phyloP scores from a whole-genome alignment of 805 yeast genomes.

The Candida jianshihensis region DNA sequence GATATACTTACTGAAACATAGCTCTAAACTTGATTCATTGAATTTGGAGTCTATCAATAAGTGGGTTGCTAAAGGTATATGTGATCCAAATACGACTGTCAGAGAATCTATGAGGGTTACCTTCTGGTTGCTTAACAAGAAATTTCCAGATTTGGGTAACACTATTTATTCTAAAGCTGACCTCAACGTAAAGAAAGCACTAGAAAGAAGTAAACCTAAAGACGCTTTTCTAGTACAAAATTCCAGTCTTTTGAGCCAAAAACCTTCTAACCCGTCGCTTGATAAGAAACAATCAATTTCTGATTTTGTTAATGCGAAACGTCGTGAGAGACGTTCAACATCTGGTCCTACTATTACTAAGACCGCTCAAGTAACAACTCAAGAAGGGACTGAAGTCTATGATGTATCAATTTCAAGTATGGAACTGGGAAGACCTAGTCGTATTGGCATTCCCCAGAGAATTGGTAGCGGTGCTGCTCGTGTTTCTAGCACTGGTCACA shows the following conservation, averaged over 20 bases:
- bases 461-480: slow-evolving; percentile 5
- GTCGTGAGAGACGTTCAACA: slow-evolving; percentile 33
- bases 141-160: slow-evolving; percentile 49
- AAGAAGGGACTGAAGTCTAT: neutral
- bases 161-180: slow-evolving; percentile 16
- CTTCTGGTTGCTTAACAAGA: slow-evolving; percentile 60
- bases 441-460: slow-evolving; percentile 20
- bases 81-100: slow-evolving; percentile 77
- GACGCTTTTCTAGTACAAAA: slow-evolving; percentile 16
- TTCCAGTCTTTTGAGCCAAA: too few species aligned
- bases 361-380: slow-evolving; percentile 4
- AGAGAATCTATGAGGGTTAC: slow-evolving; percentile 68
- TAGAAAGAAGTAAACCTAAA: slow-evolving; percentile 52
- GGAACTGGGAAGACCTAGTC: slow-evolving; percentile 19
- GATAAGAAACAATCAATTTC: slow-evolving; percentile 36
- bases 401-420: neutral
- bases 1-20: slow-evolving; percentile 48
- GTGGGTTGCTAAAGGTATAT: slow-evolving; percentile 50
- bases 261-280: slow-evolving; percentile 6
- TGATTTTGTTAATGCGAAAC: slow-evolving; percentile 39
- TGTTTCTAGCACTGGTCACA: slow-evolving; percentile 12
- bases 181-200: slow-evolving; percentile 43
- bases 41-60: slow-evolving; percentile 40
- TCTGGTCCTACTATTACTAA: slow-evolving; percentile 26
- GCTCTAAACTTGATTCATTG: slow-evolving; percentile 24